Evolutionary conservation across 1,284 basidiomycete genomes (phyloP).

Genomic region (Microbotryum saponariae): DNA sequence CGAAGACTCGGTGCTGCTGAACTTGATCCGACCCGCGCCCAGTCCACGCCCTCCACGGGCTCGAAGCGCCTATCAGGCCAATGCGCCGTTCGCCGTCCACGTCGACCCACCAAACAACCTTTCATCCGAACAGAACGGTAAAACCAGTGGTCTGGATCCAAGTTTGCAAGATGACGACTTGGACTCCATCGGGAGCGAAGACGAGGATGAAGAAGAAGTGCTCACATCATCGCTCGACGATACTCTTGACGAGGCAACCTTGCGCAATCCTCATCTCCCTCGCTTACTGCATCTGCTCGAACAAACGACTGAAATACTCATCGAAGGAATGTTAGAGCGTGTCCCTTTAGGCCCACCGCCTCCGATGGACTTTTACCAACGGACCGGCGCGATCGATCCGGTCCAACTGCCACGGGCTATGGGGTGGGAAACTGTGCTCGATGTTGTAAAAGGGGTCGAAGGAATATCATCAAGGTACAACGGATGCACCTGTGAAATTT

Average conservation of each 20-base stretch:
- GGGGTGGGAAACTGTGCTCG: constrained; percentile 2
- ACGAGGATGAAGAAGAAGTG: not conserved
- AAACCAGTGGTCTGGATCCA: too few relatives aligned
- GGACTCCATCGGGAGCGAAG: not conserved
- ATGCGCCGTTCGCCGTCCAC: not conserved
- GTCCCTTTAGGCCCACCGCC: not conserved
- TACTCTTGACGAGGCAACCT: not conserved
- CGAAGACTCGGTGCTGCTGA: too few relatives aligned
- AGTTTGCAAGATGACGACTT: not conserved
- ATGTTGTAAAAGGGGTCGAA: not conserved
- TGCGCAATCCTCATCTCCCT: not conserved
- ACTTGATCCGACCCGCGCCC: too few relatives aligned
- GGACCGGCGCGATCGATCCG: not conserved
- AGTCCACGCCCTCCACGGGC: not conserved
- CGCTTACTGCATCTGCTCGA: not conserved
- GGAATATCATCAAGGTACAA: not conserved
- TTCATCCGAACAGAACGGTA: too few relatives aligned
- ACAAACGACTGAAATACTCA: not conserved
- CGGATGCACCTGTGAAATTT: not conserved
- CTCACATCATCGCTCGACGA: not conserved
- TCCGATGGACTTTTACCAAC: not conserved
- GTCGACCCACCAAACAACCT: not conserved
- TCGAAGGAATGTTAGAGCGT: not conserved
- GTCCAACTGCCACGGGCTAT: not conserved
- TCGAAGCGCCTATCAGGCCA: not conserved